Conservation (phyloP, 2,329 filamentous ascomycete genomes). For the Emmonsiellopsis sp. region DNA sequence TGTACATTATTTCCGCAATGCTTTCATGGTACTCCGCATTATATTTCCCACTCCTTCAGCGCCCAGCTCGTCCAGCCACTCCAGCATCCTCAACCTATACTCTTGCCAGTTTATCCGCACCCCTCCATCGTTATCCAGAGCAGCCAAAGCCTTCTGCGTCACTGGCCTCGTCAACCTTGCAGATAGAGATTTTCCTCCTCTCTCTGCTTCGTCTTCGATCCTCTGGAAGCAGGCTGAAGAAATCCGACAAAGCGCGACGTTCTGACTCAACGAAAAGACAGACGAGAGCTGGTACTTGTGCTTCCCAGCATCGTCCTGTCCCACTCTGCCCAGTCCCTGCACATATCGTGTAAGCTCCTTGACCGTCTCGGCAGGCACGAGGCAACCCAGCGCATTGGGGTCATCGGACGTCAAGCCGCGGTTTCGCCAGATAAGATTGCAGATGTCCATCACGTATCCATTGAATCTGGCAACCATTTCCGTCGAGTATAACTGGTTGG, state of each 20-base stretch:
- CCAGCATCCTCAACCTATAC: constrained; percentile 64
- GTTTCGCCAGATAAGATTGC: constrained; percentile 72
- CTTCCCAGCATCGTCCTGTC: constrained; percentile 6
- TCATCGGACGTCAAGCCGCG: constrained; percentile 60
- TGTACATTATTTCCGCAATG: constrained; percentile 45
- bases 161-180: constrained; percentile 45
- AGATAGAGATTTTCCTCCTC: constrained; percentile 14
- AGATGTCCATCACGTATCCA: constrained; percentile 76
- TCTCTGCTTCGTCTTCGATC: constrained; percentile 37
- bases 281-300: constrained; percentile 28
- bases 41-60: constrained; percentile 58
- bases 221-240: constrained; percentile 39
- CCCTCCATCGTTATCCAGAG: constrained; percentile 57
- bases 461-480: constrained; percentile 64
- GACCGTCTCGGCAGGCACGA: constrained; percentile 40
- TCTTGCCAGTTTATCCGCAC: constrained; percentile 60
- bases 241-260: constrained; percentile 35
- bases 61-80: constrained; percentile 55
- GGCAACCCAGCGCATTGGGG: constrained; percentile 47
- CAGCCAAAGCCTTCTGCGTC: constrained; percentile 54
- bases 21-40: constrained; percentile 74
- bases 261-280: constrained; percentile 40
- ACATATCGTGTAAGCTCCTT: constrained; percentile 34
- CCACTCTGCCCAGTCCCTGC: constrained; percentile 23
- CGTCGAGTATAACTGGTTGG: constrained; percentile 42